Evolutionary conservation across 192 early-diverging fungal genomes (phyloP).

Genomic region (Rhizoclosmatium globosum): DNA sequence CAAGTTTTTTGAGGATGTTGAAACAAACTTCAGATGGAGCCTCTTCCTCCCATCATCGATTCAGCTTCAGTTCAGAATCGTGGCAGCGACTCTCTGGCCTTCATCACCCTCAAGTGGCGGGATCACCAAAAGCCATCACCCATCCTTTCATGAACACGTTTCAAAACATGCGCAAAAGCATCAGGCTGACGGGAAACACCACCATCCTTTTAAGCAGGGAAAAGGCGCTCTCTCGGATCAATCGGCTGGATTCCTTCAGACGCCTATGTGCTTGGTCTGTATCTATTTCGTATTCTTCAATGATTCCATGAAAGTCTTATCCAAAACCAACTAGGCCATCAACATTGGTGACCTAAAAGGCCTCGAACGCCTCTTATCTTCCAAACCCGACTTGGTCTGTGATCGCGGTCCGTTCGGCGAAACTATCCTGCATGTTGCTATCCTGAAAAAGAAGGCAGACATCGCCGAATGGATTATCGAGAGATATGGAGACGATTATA

Average conservation of each 20-base stretch:
- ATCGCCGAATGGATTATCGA: conserved; percentile 9
- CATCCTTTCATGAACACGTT: no score
- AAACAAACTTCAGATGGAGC: no score
- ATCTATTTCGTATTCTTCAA: no score
- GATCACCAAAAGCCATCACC: no score
- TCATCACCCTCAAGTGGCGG: no score
- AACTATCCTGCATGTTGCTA: conserved; percentile 26
- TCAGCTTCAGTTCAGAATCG: no score
- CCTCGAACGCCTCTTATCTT: neutral
- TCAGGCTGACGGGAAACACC: no score
- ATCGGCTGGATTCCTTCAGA: conserved; percentile 8
- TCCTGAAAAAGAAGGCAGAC: conserved; percentile 9
- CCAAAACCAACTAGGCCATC: conserved; percentile 18
- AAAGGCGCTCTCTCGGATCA: conserved; percentile 17
- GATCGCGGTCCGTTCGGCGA: conserved; percentile 15
- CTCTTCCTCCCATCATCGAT: no score
- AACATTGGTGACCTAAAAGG: neutral
- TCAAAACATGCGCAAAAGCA: no score
- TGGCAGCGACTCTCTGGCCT: no score
- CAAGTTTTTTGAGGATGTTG: no score
- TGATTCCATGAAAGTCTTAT: neutral
- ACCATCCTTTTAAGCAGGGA: neutral
- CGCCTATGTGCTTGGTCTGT: conserved; percentile 10
- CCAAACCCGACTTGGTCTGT: neutral
- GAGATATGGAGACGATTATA: neutral